Evolutionary conservation across 306 rosid genomes (phyloP).

Genomic region (Begonia fuchsioides): DNA sequence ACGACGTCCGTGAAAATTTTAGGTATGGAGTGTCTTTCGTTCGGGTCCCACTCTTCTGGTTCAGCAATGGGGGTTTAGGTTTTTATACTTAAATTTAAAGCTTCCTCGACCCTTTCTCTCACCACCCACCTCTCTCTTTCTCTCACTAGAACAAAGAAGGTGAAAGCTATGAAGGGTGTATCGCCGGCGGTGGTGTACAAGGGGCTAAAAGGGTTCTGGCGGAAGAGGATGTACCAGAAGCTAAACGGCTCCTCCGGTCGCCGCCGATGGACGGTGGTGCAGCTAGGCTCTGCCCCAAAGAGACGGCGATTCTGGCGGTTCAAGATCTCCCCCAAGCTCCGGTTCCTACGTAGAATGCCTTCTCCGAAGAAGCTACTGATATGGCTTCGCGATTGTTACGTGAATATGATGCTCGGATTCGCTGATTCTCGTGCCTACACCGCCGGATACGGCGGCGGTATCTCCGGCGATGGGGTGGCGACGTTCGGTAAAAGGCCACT

Average conservation of each 20-base stretch:
- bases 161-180: neutral
- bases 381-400: neutral
- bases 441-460: neutral
- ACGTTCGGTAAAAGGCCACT: neutral
- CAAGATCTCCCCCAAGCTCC: neutral
- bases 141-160: no score
- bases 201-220: neutral
- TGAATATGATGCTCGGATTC: neutral
- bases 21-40: no score
- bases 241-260: neutral
- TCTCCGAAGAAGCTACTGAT: neutral
- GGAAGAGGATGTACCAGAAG: constrained; percentile 1
- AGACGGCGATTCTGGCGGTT: neutral
- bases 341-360: neutral
- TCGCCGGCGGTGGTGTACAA: neutral
- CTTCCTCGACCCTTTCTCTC: no score
- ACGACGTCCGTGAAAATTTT: no score
- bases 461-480: neutral
- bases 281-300: neutral
- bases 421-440: neutral
- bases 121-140: no score
- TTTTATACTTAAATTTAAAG: no score
- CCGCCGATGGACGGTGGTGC: neutral
- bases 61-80: no score
- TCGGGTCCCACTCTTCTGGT: no score